Percentiles rank a stretch among this genome's conserved stretches.
Conservation (phyloP, 768 basidiomycete species). For the Boletus sp. region DNA sequence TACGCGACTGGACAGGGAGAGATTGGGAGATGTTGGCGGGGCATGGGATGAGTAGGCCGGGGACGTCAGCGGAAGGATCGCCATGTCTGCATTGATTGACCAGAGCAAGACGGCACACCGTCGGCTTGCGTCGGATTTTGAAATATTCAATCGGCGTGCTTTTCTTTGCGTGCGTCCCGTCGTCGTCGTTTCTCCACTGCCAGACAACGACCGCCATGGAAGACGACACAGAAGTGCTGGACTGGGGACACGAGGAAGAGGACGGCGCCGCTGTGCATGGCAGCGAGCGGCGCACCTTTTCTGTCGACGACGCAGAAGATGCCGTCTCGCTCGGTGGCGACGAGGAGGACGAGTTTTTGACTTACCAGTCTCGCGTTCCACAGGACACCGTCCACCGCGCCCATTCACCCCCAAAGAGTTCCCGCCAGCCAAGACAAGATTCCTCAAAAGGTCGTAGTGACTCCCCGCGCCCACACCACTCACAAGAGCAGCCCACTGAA, state of each 20-base stretch:
- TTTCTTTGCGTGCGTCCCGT: neutral
- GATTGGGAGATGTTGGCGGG: constrained; percentile 9
- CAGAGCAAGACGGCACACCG: constrained; percentile 10
- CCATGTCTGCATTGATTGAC: constrained; percentile 12
- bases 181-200: constrained; percentile 14
- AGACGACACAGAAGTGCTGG: constrained; percentile 65
- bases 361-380: constrained; percentile 38
- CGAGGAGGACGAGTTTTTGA: constrained; percentile 60
- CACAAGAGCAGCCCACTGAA: constrained; percentile 10
- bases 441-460: neutral
- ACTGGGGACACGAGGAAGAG: constrained; percentile 63
- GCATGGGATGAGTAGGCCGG: constrained; percentile 23
- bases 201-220: constrained; percentile 43
- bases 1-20: constrained; percentile 48
- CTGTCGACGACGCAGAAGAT: constrained; percentile 48
- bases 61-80: constrained; percentile 33
- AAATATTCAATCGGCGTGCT: constrained; percentile 18
- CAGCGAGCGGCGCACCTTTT: constrained; percentile 34
- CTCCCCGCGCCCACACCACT: constrained; percentile 2
- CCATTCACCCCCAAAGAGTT: constrained; percentile 18
- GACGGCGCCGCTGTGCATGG: constrained; percentile 39
- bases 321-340: constrained; percentile 72
- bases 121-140: constrained; percentile 18
- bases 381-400: constrained; percentile 22
- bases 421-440: constrained; percentile 17